Evolutionary conservation across 2,329 filamentous ascomycete genomes (phyloP).

Genomic region (Monilinia laxa): DNA sequence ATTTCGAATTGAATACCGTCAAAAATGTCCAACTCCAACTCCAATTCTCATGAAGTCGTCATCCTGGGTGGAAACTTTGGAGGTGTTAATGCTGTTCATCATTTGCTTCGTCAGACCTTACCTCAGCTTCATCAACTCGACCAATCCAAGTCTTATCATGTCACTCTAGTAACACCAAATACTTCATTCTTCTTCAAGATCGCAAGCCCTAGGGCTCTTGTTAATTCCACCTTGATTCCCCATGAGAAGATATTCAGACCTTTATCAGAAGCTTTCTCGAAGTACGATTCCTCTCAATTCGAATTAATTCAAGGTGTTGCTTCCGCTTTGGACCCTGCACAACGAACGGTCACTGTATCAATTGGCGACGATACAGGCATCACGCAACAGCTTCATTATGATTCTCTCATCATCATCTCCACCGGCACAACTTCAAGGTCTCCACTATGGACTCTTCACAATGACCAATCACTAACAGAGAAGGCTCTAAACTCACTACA

Average conservation of each 20-base stretch:
- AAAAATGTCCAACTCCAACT: conserved; percentile 8
- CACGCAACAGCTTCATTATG: conserved; percentile 42
- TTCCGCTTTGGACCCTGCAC: conserved; percentile 40
- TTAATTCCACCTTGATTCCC: conserved; percentile 47
- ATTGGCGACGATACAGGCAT: conserved; percentile 7
- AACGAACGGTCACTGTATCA: conserved; percentile 41
- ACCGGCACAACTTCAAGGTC: conserved; percentile 50
- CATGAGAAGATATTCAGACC: conserved; percentile 48
- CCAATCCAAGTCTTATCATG: conserved; percentile 39
- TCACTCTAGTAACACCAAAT: conserved; percentile 48
- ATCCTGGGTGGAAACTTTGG: conserved; percentile 54
- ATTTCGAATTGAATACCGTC: background rate
- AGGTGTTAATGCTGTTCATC: conserved; percentile 51
- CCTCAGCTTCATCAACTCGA: conserved; percentile 42
- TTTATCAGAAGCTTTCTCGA: conserved; percentile 43
- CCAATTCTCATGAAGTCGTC: conserved; percentile 42
- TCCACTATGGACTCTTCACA: conserved; percentile 46
- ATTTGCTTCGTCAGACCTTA: conserved; percentile 51
- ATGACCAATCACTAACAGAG: conserved; percentile 41
- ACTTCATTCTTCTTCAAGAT: conserved; percentile 46
- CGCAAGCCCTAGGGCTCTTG: conserved; percentile 48
- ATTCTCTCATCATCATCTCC: conserved; percentile 49
- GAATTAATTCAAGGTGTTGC: conserved; percentile 47
- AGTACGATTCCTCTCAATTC: conserved; percentile 44
- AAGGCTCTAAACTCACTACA: conserved; percentile 45